A percentile compares a stretch with the other conserved stretches of the same genome.
Conservation (phyloP, 2,329 filamentous ascomycete genomes). For the Karstenula rhodostoma region DNA sequence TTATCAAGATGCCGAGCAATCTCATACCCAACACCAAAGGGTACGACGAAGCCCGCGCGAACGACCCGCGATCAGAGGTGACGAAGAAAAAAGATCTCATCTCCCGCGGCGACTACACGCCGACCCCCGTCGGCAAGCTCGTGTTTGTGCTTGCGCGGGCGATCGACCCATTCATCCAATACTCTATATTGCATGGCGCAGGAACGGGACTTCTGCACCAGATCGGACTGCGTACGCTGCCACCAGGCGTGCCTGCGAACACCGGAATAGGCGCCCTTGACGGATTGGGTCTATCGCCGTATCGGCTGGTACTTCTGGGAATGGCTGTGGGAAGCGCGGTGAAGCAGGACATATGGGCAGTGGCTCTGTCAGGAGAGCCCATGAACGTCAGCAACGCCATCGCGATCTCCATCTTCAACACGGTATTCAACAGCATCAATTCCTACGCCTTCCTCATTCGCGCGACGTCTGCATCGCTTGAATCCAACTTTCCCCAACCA, state of each 20-base stretch:
- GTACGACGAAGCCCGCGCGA: slow-evolving; percentile 18
- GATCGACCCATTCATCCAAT: slow-evolving; percentile 59
- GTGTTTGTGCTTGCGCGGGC: slow-evolving; percentile 58
- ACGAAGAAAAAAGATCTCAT: slow-evolving; percentile 48
- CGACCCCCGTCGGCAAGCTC: slow-evolving; percentile 50
- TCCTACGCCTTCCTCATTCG: slow-evolving; percentile 62
- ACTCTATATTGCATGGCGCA: slow-evolving; percentile 56
- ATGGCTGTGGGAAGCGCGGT: slow-evolving; percentile 62
- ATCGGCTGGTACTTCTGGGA: slow-evolving; percentile 59
- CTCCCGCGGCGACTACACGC: slow-evolving; percentile 51
- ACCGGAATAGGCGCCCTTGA: slow-evolving; percentile 52
- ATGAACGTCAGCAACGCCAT: slow-evolving; percentile 57
- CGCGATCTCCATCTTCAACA: slow-evolving; percentile 61
- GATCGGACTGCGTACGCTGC: slow-evolving; percentile 56
- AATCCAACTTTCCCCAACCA: slow-evolving; percentile 50
- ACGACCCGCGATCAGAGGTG: slow-evolving; percentile 40
- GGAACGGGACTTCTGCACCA: slow-evolving; percentile 55
- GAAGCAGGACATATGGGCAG: slow-evolving; percentile 67
- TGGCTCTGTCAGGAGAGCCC: slow-evolving; percentile 58
- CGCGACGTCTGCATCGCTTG: slow-evolving; percentile 57
- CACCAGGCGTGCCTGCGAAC: slow-evolving; percentile 51
- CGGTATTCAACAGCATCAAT: slow-evolving; percentile 63
- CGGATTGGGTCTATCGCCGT: slow-evolving; percentile 58
- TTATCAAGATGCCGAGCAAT: neutral
- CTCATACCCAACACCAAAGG: slow-evolving; percentile 10